Evolutionary conservation across 2,329 filamentous ascomycete genomes (phyloP), one percentile per base, ranked within the genome.

Genomic region (Ceratocystis ficicola): DNA sequence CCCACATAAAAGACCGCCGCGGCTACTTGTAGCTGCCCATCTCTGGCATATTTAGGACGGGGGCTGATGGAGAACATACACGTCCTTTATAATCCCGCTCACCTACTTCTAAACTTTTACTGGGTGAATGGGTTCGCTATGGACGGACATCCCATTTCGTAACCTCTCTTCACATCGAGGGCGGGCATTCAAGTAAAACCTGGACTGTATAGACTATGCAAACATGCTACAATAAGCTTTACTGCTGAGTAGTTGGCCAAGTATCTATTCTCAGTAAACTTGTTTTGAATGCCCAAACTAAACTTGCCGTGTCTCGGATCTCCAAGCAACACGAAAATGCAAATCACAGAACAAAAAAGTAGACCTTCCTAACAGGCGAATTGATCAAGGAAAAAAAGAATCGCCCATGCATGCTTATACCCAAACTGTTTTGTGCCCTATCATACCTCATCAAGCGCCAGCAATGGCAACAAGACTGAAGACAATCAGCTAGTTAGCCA

Each of bases 81-180:
- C 74, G 79, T 81, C 78, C 79, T 83, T 84, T 79, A 83, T 82
- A 84, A 84, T 84, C 81, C 79, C 77, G 75, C 76, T 74, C 75
- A 77, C 75, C 76, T 76, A 59, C 55, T 36, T 59, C 30, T 32
- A 20, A 59, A 28, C 55, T 25, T 64, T 32, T 59, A 62, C 70
- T 69, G 78, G 77, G 79, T 77, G 77, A 76, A 75, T 77, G 78
- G 82, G 81, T 84, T 84, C 82, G 82, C 82, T 84, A 81, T 81
- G 81, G 75, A 81, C 81, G 77, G 74, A 84, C 80, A 84, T 80
- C 30, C 55, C 59, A 28, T 28, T n/a, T 10, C 15, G 64, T 32
- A 20, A 55, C 8, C 32, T 28, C 62, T 28, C 48, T 5, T 64
- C 44, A 17, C 12, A 32, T 46, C 32, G 28, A n/a, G n/a, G n/a